Base-by-base conservation (phyloP, 257 asterid species). In the Primulina tabacum region DNA sequence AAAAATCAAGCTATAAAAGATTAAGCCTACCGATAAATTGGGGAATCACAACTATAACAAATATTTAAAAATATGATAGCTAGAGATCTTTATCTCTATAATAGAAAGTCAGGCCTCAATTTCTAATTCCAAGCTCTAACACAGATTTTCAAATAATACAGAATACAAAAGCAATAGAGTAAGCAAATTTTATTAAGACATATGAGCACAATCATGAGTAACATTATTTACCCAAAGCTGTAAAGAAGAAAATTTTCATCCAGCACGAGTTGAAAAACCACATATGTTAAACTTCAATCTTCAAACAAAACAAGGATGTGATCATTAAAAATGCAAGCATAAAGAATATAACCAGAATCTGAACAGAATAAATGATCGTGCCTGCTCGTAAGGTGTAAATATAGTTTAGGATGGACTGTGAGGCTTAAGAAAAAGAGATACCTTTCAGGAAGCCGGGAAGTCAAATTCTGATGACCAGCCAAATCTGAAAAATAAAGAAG, bases 361-460 rank as follows among this genome's bases (percentile, higher is more conserved):
- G 34, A 55, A 57, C 26, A 30, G 74, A 57, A 64, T 53, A 68
- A 24, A 14, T 59, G 35, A 62, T 74, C 60, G 29, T 20, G 61
- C 63, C 62, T 29, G 60, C 33, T 69, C 64, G 65, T 53, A 59
- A 58, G 43, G 58, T 55, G 56, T 37, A 70, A 72, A 30, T 28
- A 65, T 24, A 53, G n/a, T 43, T 60, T 47, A 66, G 68, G 35
- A 67, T 4, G 26, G n/a, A 59, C 26, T 17, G 53, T 17, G 62
- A 21, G 69, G 47, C 55, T 47, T 6, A 43, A 72, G 72, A 56
- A 61, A 76, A 63, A 56, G 62, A 75, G 73, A 67, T 58, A 92
- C 97, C 98, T 93, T 82, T 93, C 98, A 43, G 96, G 98, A 60
- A 93, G 96, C 67, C 98, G 88, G 68, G 98, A 87, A 77, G 87